Evolutionary conservation across 1,139 yeast species (phyloP).

Genomic region (Maudiozyma humilis): DNA sequence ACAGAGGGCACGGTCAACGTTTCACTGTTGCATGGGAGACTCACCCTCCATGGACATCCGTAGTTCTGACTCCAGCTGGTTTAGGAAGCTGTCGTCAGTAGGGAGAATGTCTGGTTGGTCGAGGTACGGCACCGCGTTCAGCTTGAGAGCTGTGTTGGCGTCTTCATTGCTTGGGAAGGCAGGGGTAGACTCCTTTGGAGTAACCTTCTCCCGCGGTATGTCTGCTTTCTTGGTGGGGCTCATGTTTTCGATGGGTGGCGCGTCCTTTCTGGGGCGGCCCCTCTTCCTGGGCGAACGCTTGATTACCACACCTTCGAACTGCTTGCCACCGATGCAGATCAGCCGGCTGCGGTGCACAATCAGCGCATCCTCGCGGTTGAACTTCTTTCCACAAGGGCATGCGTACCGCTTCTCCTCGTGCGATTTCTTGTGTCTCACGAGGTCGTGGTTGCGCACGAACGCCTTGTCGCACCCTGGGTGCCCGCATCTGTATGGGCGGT

Average conservation of each 20-base stretch:
- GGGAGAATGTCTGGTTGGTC: neutral
- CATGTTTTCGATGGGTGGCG: constrained; percentile 4
- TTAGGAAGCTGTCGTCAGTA: neutral
- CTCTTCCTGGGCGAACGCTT: constrained; percentile 28
- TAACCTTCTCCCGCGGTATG: neutral
- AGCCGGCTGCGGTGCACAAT: constrained; percentile 70
- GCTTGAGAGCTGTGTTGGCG: neutral
- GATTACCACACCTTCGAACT: constrained; percentile 31
- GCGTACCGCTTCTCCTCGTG: constrained; percentile 68
- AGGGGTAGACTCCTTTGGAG: neutral
- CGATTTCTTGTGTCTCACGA: constrained; percentile 81
- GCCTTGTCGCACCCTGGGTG: constrained; percentile 55
- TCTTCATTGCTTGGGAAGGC: neutral
- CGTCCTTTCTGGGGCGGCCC: constrained; percentile 28
- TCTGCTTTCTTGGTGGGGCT: constrained; percentile 4
- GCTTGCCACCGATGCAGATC: constrained; percentile 67
- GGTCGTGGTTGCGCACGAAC: constrained; percentile 85
- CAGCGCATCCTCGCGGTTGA: constrained; percentile 83
- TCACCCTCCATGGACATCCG: neutral
- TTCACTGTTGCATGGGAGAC: neutral
- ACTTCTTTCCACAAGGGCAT: constrained; percentile 90
- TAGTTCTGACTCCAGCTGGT: neutral
- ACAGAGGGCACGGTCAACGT: neutral
- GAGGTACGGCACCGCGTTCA: neutral
- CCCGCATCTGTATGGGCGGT: constrained; percentile 73